These are phyloP conservation scores for Arthrobotrys entomopaga DNA, from an alignment of 2,329 filamentous ascomycete genomes.

Conservation along the genomic window DNA sequence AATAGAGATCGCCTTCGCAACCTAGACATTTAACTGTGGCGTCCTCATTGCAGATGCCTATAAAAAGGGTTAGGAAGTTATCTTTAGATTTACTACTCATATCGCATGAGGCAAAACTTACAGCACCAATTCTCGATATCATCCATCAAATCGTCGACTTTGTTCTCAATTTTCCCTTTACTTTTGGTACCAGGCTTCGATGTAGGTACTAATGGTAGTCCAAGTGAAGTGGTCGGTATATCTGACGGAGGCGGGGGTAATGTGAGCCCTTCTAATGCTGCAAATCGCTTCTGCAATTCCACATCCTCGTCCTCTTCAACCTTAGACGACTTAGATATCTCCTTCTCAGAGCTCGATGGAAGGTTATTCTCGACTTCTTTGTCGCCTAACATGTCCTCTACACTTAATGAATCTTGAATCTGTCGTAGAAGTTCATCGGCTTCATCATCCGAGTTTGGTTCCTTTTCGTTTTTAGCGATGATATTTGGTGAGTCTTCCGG, in stretches of 20 bases:
- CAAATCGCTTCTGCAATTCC: constrained; percentile 42
- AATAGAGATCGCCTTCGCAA: constrained; percentile 51
- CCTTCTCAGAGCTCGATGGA: not conserved
- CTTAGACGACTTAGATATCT: not conserved
- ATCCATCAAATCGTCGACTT: constrained; percentile 49
- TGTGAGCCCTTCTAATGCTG: constrained; percentile 27
- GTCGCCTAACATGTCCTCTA: constrained; percentile 22
- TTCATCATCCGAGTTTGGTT: constrained; percentile 46
- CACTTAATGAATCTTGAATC: constrained; percentile 34
- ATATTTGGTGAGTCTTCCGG: not conserved
- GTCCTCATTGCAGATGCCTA: constrained; percentile 54
- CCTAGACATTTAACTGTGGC: constrained; percentile 43
- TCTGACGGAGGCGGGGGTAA: constrained; percentile 25
- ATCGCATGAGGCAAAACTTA: constrained; percentile 14
- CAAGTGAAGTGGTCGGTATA: constrained; percentile 30
- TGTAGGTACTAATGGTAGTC: constrained; percentile 34
- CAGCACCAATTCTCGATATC: constrained; percentile 54
- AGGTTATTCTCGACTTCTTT: constrained; percentile 10
- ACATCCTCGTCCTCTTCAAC: constrained; percentile 33
- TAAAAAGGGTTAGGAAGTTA: not conserved
- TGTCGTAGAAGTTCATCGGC: constrained; percentile 45
- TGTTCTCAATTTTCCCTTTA: constrained; percentile 37
- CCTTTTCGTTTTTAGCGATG: constrained; percentile 21
- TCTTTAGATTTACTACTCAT: not conserved
- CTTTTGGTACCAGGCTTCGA: constrained; percentile 28